Evolutionary conservation across 148 eudicot species (phyloP), one percentile per base, ranked within the genome.

Genomic region (Arctostaphylos glauca): DNA sequence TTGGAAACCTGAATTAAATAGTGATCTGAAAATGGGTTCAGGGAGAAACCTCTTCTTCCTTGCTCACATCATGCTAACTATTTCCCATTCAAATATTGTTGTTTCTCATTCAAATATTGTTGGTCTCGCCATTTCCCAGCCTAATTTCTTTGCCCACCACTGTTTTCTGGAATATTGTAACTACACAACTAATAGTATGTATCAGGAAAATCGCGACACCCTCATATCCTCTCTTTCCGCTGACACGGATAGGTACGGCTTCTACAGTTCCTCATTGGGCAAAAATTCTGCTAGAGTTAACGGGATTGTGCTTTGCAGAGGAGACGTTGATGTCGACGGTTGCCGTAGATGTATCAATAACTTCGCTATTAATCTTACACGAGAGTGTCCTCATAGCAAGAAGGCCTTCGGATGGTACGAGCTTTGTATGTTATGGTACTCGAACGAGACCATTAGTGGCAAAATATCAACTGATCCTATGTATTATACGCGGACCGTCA

Each of bases 191-290:
- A n/a, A n/a, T n/a, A 84, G 85, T 58, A 15, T 75, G 0, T 92
- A 85, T 77, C 48, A 80, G 25, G 16, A 79, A n/a, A 91, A 86
- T 80, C 90, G 89, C 46, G 60, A 91, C 81, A 52, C 86, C 55
- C 74, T 83, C 72, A 81, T 90, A 59, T 49, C 82, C 6, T 84
- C 90, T 41, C 86, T 93, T 59, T 66, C 90, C 74, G 48, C 86
- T 0, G 81, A 88, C 77, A 44, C 84, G 9, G 12, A 83, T 18
- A 72, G 59, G 55, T 70, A 80, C 47, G 92, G 96, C 3, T 93
- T 90, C 68, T 78, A 78, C 87, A 53, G 60, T 41, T 50, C 87
- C 25, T 82, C 25, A 21, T 19, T 19, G 9, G 25, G 66, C 9
- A 23, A 59, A 59, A 19, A 19, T 59, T 23, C 66, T 59, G 66